Evolutionary conservation across 2,329 filamentous ascomycete species (phyloP), one percentile per base, ranked within the genome.

Genomic region (Mycogone perniciosa): DNA sequence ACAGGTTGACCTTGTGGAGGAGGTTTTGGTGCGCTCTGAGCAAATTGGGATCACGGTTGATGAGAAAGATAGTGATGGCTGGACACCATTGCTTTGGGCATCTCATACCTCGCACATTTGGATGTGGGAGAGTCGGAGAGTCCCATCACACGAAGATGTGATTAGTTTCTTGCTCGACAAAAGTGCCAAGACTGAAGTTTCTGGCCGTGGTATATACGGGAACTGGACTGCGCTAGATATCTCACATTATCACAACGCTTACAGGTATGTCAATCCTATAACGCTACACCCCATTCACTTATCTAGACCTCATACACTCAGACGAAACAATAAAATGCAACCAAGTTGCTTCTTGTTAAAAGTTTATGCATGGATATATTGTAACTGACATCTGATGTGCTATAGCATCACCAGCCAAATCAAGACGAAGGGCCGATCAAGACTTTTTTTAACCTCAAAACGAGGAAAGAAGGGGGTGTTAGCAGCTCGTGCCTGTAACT

Each of bases 61-160:
- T 10, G 31, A 35, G 29, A 6, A 30, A 5, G 46, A 48, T 8
- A 35, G 20, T 9, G 46, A 48, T 35, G 46, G 46, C 5, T 48
- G 46, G 46, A 48, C 38, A 8, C 46, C 46, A 10, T 26, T 48
- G 31, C 46, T 48, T 26, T 48, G 38, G 38, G 46, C 46, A 10
- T 20, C 46, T 2, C 46, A 39, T 26, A 39, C 37, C 30, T 33
- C 45, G 13, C n/a, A n/a, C 2, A n/a, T 47, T 4, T 47, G 13
- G 7, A 20, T 11, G 2, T 40, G 7, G 4, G 10, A 8, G 5
- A 8, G 9, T 2, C 5, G 31, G 6, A 3, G 13, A 6, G 6
- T 11, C 0, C 27, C 10, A 13, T 6, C 6, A 20, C 45, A 47
- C 27, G 9, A 33, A 6, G 45, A 31, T 6, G 35, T 41, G 30